Conservation (phyloP, 768 basidiomycete genomes). For the Auricularia sp. region DNA sequence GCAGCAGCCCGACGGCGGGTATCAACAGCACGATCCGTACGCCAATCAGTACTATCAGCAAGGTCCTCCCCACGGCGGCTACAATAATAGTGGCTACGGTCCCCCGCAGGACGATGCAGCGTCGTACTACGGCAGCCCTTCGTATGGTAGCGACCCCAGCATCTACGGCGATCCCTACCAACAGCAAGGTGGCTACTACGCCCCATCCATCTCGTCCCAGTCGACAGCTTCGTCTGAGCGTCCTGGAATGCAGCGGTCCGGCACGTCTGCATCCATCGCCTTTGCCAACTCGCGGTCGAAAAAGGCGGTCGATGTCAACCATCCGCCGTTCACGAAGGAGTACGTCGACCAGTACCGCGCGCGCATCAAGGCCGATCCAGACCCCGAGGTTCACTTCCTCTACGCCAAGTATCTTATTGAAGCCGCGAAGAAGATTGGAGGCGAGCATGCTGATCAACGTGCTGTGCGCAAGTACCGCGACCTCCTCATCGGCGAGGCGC, state of each 20-base stretch:
- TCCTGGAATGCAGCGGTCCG: slow-evolving; percentile 45
- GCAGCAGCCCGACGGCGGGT: neutral
- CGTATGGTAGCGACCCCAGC: slow-evolving; percentile 5
- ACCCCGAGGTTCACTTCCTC: slow-evolving; percentile 93
- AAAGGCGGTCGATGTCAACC: slow-evolving; percentile 71
- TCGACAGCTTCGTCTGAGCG: slow-evolving; percentile 44
- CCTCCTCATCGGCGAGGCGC: slow-evolving; percentile 70
- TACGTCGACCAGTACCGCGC: slow-evolving; percentile 97
- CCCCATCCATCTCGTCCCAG: slow-evolving; percentile 3
- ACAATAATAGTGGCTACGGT: neutral
- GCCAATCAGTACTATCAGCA: neutral
- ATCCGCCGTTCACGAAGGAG: slow-evolving; percentile 83
- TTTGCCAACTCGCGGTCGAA: slow-evolving; percentile 51
- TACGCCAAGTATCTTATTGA: slow-evolving; percentile 99
- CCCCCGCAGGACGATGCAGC: neutral
- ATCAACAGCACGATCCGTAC: neutral
- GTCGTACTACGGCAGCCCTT: neutral
- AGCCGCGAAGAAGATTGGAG: slow-evolving; percentile 85
- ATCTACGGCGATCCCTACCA: neutral
- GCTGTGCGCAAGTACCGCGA: slow-evolving; percentile 88
- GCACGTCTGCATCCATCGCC: slow-evolving; percentile 44
- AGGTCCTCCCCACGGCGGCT: neutral
- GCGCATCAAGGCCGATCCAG: slow-evolving; percentile 94
- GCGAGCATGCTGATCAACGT: slow-evolving; percentile 63
- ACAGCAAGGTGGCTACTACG: neutral